A percentile compares a stretch with the other conserved stretches of the same genome.
Conservation (phyloP, 805 yeast species). For the Ogataea ganodermae region DNA sequence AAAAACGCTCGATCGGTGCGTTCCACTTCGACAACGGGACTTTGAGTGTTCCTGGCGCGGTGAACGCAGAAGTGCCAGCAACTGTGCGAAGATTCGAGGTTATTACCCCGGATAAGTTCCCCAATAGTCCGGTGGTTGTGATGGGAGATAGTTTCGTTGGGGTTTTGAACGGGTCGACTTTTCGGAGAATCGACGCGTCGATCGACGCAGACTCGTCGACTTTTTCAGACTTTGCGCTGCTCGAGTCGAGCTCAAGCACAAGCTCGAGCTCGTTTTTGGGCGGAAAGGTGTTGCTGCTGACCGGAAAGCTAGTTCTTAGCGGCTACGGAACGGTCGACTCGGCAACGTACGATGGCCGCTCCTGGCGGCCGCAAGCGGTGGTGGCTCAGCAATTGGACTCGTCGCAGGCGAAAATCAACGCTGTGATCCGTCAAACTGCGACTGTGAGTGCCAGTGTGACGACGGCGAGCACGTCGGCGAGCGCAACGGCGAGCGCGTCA, state of each 20-base stretch:
- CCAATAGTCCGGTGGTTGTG: slow-evolving; percentile 42
- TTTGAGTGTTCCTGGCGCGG: slow-evolving; percentile 16
- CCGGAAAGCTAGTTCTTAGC: slow-evolving; percentile 55
- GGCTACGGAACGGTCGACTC: slow-evolving; percentile 58
- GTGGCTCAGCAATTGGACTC: slow-evolving; percentile 38
- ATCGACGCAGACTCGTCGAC: slow-evolving; percentile 34
- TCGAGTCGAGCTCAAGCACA: slow-evolving; percentile 34
- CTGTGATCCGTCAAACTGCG: slow-evolving; percentile 38
- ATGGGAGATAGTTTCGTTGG: slow-evolving; percentile 43
- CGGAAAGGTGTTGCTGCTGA: slow-evolving; percentile 51
- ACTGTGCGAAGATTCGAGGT: slow-evolving; percentile 30
- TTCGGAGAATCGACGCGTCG: slow-evolving; percentile 45
- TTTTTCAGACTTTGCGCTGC: slow-evolving; percentile 43
- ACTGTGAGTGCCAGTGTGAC: slow-evolving; percentile 9
- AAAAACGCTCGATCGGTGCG: slow-evolving; percentile 46
- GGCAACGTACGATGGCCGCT: slow-evolving; percentile 64
- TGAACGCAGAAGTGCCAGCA: slow-evolving; percentile 30
- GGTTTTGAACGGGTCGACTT: slow-evolving; percentile 47
- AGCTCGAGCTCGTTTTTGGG: slow-evolving; percentile 45
- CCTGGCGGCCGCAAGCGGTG: slow-evolving; percentile 67
- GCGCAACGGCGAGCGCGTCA: slow-evolving; percentile 12
- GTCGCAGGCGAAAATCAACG: slow-evolving; percentile 25
- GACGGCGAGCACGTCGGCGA: slow-evolving; percentile 10
- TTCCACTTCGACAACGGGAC: slow-evolving; percentile 51
- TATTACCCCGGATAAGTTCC: slow-evolving; percentile 24